A percentile compares a stretch with the other conserved stretches of the same genome.
phyloP scores from a whole-genome alignment of 257 asterid genomes.

The Paraleonurus japonicus region DNA sequence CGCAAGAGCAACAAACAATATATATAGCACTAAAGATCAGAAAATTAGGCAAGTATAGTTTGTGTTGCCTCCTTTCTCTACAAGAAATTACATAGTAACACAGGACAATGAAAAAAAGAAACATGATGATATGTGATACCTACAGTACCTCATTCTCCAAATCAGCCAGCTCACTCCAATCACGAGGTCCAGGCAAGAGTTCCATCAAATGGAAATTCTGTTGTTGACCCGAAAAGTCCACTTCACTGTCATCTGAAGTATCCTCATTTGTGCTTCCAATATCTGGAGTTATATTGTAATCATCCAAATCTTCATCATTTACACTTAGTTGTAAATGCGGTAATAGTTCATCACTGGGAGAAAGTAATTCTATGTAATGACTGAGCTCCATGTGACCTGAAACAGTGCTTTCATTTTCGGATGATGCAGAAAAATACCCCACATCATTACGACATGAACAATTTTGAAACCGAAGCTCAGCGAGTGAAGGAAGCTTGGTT shows the following conservation, averaged over 20 bases:
- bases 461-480: conserved; percentile 78
- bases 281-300: conserved; percentile 42
- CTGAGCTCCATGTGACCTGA: conserved; percentile 36
- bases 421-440: conserved; percentile 39
- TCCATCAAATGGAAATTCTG: conserved; percentile 38
- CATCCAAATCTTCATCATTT: conserved; percentile 47
- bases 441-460: conserved; percentile 39
- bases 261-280: conserved; percentile 40
- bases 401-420: conserved; percentile 36
- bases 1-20: conserved; percentile 19
- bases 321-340: conserved; percentile 35
- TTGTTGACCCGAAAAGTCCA: conserved; percentile 58
- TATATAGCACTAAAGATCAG: conserved; percentile 6
- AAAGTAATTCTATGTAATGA: conserved; percentile 40
- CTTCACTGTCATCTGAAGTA: conserved; percentile 82
- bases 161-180: conserved; percentile 57
- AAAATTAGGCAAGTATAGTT: conserved; percentile 5
- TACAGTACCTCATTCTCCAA: conserved; percentile 60
- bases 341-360: conserved; percentile 38
- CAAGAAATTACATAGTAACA: neutral
- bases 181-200: conserved; percentile 46
- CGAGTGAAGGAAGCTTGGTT: conserved; percentile 68
- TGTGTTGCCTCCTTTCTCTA: conserved; percentile 6
- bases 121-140: neutral
- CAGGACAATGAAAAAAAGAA: conserved; percentile 10